phyloP scores from a whole-genome alignment of 2,329 filamentous ascomycete genomes.

The Hypocreales sp. region DNA sequence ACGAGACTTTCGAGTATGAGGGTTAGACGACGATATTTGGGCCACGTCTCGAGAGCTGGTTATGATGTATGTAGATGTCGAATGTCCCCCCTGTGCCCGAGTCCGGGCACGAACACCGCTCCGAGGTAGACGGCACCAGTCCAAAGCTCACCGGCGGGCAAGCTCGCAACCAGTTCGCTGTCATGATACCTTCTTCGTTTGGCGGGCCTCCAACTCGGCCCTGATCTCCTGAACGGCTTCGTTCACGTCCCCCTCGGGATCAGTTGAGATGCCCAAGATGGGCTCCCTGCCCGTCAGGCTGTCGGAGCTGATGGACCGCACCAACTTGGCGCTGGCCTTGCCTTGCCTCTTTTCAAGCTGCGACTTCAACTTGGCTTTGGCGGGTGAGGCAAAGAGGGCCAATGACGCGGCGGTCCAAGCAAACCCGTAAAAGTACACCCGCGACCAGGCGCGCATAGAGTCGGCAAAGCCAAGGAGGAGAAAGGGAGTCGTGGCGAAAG shows the following conservation, averaged over 20 bases:
- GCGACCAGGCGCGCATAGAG: conserved; percentile 62
- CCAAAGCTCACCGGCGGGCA: no score
- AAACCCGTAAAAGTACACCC: conserved; percentile 79
- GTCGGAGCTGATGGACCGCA: conserved; percentile 40
- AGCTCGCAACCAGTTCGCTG: no score
- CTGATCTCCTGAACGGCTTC: conserved; percentile 64
- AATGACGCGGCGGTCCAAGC: conserved; percentile 50
- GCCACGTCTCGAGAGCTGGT: no score
- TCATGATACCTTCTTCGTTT: conserved; percentile 13
- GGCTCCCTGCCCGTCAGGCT: conserved; percentile 41
- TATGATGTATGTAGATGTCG: no score
- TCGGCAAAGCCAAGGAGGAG: conserved; percentile 59
- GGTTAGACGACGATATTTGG: no score
- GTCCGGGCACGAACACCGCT: no score
- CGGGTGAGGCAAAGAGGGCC: conserved; percentile 66
- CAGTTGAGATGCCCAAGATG: conserved; percentile 62
- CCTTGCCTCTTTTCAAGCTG: conserved; percentile 41
- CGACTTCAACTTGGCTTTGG: conserved; percentile 43
- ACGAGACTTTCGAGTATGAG: no score
- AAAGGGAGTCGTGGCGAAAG: conserved; percentile 74
- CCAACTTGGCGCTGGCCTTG: conserved; percentile 27
- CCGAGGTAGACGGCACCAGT: no score
- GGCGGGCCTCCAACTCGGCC: conserved; percentile 47
- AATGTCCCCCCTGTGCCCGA: no score
- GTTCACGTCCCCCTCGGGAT: conserved; percentile 59